A percentile compares a stretch with the other conserved stretches of the same genome.
Conservation (phyloP, 768 basidiomycete genomes). For the Amanita phalloides region DNA sequence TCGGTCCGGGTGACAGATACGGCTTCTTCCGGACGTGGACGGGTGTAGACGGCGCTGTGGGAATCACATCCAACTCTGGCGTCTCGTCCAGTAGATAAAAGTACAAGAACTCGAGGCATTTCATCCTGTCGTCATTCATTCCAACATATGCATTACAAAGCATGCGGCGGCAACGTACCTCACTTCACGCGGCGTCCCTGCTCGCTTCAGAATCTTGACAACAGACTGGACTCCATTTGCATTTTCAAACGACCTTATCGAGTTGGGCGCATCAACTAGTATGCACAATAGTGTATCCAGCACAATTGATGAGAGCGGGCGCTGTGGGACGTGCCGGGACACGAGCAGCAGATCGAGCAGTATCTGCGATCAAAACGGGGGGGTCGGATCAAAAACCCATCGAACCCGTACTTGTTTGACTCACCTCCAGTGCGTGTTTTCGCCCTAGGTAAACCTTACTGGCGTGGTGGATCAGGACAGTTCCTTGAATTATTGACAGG, state of each 20-base stretch:
- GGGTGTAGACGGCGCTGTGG: conserved; percentile 29
- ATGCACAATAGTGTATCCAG: conserved; percentile 82
- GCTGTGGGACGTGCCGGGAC: conserved; percentile 49
- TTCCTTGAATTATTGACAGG: conserved; percentile 68
- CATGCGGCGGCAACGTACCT: conserved; percentile 37
- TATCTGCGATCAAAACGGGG: conserved; percentile 30
- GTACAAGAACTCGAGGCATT: conserved; percentile 90
- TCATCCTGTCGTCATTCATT: conserved; percentile 52
- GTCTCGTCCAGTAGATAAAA: conserved; percentile 90
- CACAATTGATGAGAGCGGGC: conserved; percentile 51
- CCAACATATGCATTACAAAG: background rate
- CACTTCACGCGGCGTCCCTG: conserved; percentile 79
- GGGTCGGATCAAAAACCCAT: background rate
- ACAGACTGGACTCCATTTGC: conserved; percentile 69
- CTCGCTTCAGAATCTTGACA: conserved; percentile 81
- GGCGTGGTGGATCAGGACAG: conserved; percentile 52
- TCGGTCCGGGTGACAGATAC: conserved; percentile 24
- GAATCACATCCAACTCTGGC: conserved; percentile 16
- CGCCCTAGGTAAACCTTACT: conserved; percentile 67
- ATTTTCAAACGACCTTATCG: conserved; percentile 72
- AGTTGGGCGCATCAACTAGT: conserved; percentile 74
- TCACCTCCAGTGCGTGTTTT: conserved; percentile 57
- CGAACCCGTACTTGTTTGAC: conserved; percentile 6
- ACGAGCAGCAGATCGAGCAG: conserved; percentile 61
- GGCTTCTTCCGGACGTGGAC: conserved; percentile 26